These are phyloP conservation scores for Blastocystis sp. DNA, from an alignment of 352 stramenopile genomes.

Conservation along the genomic window DNA sequence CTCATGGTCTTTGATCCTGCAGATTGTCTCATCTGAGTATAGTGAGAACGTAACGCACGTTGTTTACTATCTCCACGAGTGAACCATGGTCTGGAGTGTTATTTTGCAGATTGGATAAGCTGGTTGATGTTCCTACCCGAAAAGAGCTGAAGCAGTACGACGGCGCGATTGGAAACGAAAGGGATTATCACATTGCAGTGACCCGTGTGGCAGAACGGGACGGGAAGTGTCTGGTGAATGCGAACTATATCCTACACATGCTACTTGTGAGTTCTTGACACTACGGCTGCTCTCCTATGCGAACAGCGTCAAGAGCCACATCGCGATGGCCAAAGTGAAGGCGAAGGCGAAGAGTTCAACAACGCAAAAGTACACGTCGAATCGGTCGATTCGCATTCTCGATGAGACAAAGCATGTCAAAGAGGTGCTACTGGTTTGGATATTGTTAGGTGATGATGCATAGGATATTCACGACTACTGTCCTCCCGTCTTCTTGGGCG, in stretches of 20 bases:
- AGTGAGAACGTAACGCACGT: background rate
- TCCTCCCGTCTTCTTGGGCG: background rate
- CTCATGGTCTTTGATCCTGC: background rate
- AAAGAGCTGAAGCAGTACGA: no score
- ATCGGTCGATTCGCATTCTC: background rate
- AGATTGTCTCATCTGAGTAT: background rate
- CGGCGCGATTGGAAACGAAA: no score
- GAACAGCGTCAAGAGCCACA: background rate
- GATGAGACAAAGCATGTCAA: background rate
- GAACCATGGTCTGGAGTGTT: background rate
- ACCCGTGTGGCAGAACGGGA: background rate
- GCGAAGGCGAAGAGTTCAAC: background rate
- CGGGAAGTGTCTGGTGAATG: background rate
- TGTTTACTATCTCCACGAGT: background rate
- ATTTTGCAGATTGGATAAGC: no score
- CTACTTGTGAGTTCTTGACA: background rate
- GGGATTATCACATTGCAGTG: no score
- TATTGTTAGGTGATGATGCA: background rate
- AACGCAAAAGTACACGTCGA: background rate
- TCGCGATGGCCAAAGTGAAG: background rate
- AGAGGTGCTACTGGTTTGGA: background rate
- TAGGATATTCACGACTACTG: background rate
- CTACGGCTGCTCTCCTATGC: background rate
- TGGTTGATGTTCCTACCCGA: no score
- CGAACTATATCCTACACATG: background rate